Percentiles rank a stretch among this genome's conserved stretches.
These are phyloP conservation scores for Phaffomyces thermotolerans DNA, from an alignment of 805 yeast genomes.

Conservation along the genomic window DNA sequence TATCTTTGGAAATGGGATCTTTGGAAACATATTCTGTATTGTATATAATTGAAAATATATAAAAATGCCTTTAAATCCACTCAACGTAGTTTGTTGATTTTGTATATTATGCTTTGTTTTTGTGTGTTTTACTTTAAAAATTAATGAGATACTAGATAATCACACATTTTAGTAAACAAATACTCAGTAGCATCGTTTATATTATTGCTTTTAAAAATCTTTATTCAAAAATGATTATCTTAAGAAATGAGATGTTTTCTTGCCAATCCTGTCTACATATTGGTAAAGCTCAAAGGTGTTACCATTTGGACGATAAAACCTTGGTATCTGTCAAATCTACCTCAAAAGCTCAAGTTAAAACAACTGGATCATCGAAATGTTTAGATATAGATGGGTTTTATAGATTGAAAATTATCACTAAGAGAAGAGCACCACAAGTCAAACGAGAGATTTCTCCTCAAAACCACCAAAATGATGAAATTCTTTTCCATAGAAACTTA, in stretches of 20 bases:
- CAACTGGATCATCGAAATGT: not conserved
- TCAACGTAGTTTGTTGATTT: not conserved
- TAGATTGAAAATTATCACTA: not conserved
- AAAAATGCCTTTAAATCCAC: not conserved
- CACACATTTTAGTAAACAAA: too few species aligned
- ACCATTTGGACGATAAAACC: slow-evolving; percentile 1
- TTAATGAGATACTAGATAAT: too few species aligned
- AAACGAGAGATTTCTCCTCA: slow-evolving; percentile 3
- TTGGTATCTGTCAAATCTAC: slow-evolving; percentile 1
- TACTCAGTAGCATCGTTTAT: too few species aligned
- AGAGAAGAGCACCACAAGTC: not conserved
- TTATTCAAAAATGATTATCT: slow-evolving; percentile 5
- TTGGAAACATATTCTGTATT: slow-evolving; percentile 1
- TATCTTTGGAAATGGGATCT: slow-evolving; percentile 6
- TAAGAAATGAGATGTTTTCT: slow-evolving; percentile 7
- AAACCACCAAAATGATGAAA: slow-evolving; percentile 8
- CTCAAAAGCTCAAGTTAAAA: slow-evolving; percentile 2
- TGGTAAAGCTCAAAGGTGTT: slow-evolving; percentile 6
- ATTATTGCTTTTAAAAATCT: not conserved
- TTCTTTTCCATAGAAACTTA: slow-evolving; percentile 9
- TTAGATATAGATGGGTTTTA: not conserved
- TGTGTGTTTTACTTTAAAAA: not conserved
- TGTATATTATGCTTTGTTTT: not conserved
- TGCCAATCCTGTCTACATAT: slow-evolving; percentile 4
- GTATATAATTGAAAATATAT: not conserved